Evolutionary conservation across 2,329 filamentous ascomycete genomes (phyloP), one percentile per base, ranked within the genome.

Genomic region (Fusarium dlaminii): DNA sequence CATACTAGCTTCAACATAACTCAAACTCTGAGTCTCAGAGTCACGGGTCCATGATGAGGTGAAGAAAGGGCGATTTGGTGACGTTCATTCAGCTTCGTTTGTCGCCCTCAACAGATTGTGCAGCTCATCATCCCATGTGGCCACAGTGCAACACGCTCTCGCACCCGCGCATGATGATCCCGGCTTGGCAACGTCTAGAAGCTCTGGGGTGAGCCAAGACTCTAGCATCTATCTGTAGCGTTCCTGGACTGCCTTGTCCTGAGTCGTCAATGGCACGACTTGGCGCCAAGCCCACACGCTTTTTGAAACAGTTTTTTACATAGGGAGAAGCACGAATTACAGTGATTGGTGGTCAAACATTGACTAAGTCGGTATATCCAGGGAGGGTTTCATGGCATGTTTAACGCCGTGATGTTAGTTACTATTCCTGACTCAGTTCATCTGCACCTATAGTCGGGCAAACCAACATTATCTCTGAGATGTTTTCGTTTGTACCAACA

Each of bases 131-230:
- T 52, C 66, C 52, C 54, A 40, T 61, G 37, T 67, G 51, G 39
- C 59, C 68, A 75, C 72, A 70, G 68, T 73, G 68, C 58, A 69
- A 60, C 29, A 58, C 24, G 24, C 51, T 20, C 24, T 52, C 24
- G 20, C 51, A 24, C 24, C 27, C 9, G 48, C 17, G n/a, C 48
- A 34, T 52, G 37, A 64, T 29, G 30, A 46, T 66, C 60, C 68
- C 66, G 66, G 48, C 68, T 70, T 70, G 68, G 64, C 72, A 56
- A 27, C 67, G 48, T 74, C 57, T 68, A 54, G 66, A 72, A 70
- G 61, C 34, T 20, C 48, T 36, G 48, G 54, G 67, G 72, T 49
- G 54, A 74, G 72, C 72, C 72, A 74, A 74, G 72, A 37, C 68
- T 55, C 57, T 75, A 69, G 48, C 58, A 58, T 60, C 60, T 65